A percentile compares a stretch with the other conserved stretches of the same genome.
phyloP scores from a whole-genome alignment of 2,329 filamentous ascomycete genomes.

The Microsporum canis region DNA sequence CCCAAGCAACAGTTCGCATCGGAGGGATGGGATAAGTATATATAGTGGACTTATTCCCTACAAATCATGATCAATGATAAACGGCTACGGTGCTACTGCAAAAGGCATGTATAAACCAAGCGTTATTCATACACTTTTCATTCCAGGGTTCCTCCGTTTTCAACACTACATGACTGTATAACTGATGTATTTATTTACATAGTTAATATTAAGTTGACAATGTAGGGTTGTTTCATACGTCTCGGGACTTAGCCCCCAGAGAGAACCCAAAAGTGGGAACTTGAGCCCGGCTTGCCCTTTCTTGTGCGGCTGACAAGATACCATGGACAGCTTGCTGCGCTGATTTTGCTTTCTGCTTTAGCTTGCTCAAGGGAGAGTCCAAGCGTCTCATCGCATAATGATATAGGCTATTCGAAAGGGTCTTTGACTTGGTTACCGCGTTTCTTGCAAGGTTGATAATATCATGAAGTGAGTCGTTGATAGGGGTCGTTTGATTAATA shows the following conservation, averaged over 20 bases:
- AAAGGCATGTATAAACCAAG: too few relatives aligned
- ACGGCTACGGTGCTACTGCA: too few relatives aligned
- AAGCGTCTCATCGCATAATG: background rate
- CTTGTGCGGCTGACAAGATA: background rate
- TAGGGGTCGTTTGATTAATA: background rate
- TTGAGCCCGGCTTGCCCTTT: background rate
- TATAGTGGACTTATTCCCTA: too few relatives aligned
- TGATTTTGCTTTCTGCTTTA: background rate
- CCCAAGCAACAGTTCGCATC: too few relatives aligned
- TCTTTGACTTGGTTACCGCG: background rate
- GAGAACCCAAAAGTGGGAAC: background rate
- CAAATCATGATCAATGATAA: too few relatives aligned
- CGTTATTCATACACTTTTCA: too few relatives aligned
- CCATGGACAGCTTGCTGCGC: background rate
- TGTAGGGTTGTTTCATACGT: background rate
- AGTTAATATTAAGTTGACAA: background rate
- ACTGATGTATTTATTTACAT: background rate
- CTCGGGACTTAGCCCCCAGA: background rate
- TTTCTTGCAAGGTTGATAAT: background rate
- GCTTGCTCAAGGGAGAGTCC: background rate
- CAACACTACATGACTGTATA: background rate
- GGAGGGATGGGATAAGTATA: too few relatives aligned
- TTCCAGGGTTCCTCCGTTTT: background rate
- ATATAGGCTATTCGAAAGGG: background rate
- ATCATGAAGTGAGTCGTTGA: background rate